phyloP scores from a whole-genome alignment of 768 basidiomycete genomes.

The Coprinopsis strossmayeri region DNA sequence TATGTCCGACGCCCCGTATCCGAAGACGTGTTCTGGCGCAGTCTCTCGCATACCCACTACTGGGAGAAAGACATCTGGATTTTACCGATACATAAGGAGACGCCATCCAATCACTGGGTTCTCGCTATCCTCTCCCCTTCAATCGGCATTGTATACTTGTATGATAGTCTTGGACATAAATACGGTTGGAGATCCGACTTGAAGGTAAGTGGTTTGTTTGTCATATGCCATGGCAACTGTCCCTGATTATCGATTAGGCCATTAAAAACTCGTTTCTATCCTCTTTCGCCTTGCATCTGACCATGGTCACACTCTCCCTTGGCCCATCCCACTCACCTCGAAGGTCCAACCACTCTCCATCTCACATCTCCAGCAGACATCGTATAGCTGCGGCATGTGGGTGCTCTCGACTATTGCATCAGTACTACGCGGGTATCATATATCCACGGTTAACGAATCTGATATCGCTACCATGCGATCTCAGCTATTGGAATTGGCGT shows the following conservation, averaged over 20 bases:
- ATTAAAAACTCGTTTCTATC: not conserved
- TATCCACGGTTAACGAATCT: not conserved
- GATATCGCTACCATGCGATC: not conserved
- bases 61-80: not conserved
- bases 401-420: not conserved
- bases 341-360: not conserved
- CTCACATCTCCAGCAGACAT: too few species aligned
- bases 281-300: not conserved
- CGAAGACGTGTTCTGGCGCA: not conserved
- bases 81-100: not conserved
- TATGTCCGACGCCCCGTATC: not conserved
- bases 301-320: not conserved
- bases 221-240: not conserved
- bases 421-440: not conserved
- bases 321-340: not conserved
- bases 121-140: not conserved
- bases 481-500: too few species aligned
- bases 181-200: not conserved
- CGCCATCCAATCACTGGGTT: not conserved
- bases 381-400: not conserved
- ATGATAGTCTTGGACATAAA: not conserved
- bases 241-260: not conserved
- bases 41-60: not conserved
- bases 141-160: not conserved
- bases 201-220: not conserved